These are phyloP conservation scores for Boletus bicolor DNA, from an alignment of 768 basidiomycete species.

Conservation along the genomic window DNA sequence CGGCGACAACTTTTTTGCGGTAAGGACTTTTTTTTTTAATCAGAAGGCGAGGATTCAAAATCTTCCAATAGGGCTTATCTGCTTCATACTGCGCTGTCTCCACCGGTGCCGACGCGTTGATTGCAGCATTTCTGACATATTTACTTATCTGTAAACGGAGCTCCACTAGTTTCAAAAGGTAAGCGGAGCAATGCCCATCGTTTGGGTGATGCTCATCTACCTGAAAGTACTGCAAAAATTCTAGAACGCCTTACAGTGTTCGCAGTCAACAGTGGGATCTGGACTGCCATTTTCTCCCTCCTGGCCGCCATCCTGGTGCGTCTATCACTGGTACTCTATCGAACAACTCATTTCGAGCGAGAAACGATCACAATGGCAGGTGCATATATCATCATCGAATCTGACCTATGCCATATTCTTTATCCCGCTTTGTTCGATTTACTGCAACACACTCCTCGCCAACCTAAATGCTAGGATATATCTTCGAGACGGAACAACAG, in stretches of 20 bases:
- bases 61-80: not conserved
- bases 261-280: not conserved
- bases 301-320: not conserved
- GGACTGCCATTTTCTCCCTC: not conserved
- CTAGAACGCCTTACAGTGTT: not conserved
- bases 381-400: not conserved
- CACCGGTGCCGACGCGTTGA: not conserved
- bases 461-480: not conserved
- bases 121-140: not conserved
- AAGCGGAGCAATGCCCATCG: not conserved
- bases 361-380: not conserved
- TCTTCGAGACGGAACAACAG: not conserved
- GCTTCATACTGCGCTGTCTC: not conserved
- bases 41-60: not conserved
- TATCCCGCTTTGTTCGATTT: not conserved
- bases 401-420: not conserved
- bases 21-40: not conserved
- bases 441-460: not conserved
- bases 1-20: not conserved
- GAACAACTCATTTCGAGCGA: not conserved
- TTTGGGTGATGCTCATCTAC: not conserved
- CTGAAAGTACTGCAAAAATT: not conserved
- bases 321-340: not conserved
- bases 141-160: not conserved
- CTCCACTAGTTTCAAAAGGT: not conserved